These are phyloP conservation scores for Heterobasidion occidentale DNA, from an alignment of 1,284 basidiomycete genomes.

Conservation along the genomic window DNA sequence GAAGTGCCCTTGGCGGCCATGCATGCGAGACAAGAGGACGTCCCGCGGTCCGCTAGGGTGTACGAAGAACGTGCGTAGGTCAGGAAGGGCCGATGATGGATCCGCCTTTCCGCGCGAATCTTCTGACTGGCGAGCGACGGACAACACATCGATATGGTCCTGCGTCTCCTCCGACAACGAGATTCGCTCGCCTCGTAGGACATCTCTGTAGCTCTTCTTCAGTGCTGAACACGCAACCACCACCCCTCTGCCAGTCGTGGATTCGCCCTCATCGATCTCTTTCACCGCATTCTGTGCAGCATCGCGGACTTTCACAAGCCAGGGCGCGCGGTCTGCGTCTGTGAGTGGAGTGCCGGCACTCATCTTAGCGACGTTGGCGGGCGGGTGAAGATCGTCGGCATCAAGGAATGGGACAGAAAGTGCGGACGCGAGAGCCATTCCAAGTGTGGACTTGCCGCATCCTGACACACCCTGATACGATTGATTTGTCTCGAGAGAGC, in stretches of 20 bases:
- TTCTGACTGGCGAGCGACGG: neutral
- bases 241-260: conserved; percentile 32
- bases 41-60: conserved; percentile 70
- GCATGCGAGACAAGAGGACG: conserved; percentile 65
- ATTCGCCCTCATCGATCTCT: conserved; percentile 23
- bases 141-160: neutral
- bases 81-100: conserved; percentile 8
- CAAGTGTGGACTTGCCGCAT: conserved; percentile 88
- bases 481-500: neutral
- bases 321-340: conserved; percentile 82
- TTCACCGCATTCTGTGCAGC: conserved; percentile 49
- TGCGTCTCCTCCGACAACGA: neutral
- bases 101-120: neutral
- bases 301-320: conserved; percentile 70
- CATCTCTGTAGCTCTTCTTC: conserved; percentile 74
- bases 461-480: conserved; percentile 62
- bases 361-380: conserved; percentile 87
- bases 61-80: conserved; percentile 69
- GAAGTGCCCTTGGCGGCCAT: conserved; percentile 71
- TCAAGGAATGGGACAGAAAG: conserved; percentile 77
- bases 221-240: conserved; percentile 87
- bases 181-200: conserved; percentile 53
- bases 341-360: conserved; percentile 67
- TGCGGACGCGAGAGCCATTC: conserved; percentile 49
- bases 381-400: conserved; percentile 85